Base-by-base conservation (phyloP, 2,329 filamentous ascomycete genomes). In the Penicillium sp. region DNA sequence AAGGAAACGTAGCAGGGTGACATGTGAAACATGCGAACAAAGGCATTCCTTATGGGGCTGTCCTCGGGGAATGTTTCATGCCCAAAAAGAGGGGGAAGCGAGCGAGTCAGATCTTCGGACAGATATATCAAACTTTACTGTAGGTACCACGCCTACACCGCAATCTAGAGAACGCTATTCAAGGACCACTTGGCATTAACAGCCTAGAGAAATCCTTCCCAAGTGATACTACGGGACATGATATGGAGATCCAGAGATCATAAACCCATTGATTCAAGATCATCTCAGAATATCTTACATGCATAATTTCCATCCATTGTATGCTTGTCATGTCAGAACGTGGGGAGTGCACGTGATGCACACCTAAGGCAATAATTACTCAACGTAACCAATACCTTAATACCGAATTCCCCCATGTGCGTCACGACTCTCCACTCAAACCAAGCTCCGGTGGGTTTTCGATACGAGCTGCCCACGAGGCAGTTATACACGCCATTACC, bases 371-470 rank as follows among this genome's bases (percentile, higher is more conserved):
- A 19, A 21, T 31, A 31, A 47, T 31, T 47, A 47, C 45, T 19
- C 24, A 45, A 45, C 45, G 26, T 33, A 14, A 46, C 37, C 31
- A n/a, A 24, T 24, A 50, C 21, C 56, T 49, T 54, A 19, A 57
- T 51, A 54, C 48, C 21, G 33, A 22, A 13, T 35, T 7, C 16
- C 33, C 43, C 54, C 49, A 57, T 62, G 58, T 64, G 61, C 63
- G 63, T 64, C 62, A 63, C 54, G 60, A 60, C 63, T 61, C 60
- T 65, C 62, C 63, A 65, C 63, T 61, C 49, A 37, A 49, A 13
- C 45, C 27, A 29, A 64, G 60, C 58, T 63, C 60, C 55, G 58
- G 56, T 60, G 60, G 60, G 53, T 59, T 60, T 49, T 45, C 37
- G 26, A 49, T 47, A 47, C 44, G 46, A 29, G 44, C 39, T 45